Evolutionary conservation across 2,329 filamentous ascomycete species (phyloP).

Genomic region (Escovopsis sp.): DNA sequence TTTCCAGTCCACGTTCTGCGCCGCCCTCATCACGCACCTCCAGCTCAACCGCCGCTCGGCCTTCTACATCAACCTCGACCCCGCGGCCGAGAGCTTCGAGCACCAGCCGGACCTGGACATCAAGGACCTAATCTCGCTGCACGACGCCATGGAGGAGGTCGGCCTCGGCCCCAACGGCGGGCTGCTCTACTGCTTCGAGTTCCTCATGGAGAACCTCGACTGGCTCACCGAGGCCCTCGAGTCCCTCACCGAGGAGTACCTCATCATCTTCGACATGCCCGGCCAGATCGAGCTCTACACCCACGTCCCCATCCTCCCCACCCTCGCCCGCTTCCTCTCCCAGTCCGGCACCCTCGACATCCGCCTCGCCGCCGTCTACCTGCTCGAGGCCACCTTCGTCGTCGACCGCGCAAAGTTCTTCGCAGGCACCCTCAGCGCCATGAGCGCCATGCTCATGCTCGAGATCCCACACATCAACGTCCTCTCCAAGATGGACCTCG

Average conservation of each 20-base stretch:
- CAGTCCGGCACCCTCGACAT: slow-evolving; percentile 71
- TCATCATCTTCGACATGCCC: slow-evolving; percentile 97
- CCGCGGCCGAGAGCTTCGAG: slow-evolving; percentile 82
- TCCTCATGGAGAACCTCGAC: slow-evolving; percentile 85
- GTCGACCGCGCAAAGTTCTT: slow-evolving; percentile 96
- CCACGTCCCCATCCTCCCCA: slow-evolving; percentile 82
- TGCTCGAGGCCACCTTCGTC: slow-evolving; percentile 91
- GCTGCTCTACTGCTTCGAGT: slow-evolving; percentile 93
- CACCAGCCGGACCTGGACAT: slow-evolving; percentile 91
- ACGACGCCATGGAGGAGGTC: slow-evolving; percentile 95
- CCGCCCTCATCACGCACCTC: slow-evolving; percentile 82
- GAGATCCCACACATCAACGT: slow-evolving; percentile 96
- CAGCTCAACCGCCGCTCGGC: slow-evolving; percentile 81
- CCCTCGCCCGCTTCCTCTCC: slow-evolving; percentile 67
- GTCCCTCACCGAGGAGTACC: slow-evolving; percentile 78
- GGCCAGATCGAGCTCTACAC: slow-evolving; percentile 98
- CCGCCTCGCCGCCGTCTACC: slow-evolving; percentile 81
- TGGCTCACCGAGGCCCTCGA: slow-evolving; percentile 79
- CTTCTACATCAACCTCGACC: slow-evolving; percentile 97
- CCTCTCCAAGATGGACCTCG: slow-evolving; percentile 92
- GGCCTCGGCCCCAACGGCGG: slow-evolving; percentile 82
- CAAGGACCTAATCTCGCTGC: slow-evolving; percentile 82
- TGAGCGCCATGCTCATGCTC: slow-evolving; percentile 98
- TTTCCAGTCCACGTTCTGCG: slow-evolving; percentile 83
- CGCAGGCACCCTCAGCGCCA: slow-evolving; percentile 83